Percentiles rank a stretch among this genome's conserved stretches.
These are phyloP conservation scores for Gloeostereum incarnatum DNA, from an alignment of 768 basidiomycete genomes.

Conservation along the genomic window DNA sequence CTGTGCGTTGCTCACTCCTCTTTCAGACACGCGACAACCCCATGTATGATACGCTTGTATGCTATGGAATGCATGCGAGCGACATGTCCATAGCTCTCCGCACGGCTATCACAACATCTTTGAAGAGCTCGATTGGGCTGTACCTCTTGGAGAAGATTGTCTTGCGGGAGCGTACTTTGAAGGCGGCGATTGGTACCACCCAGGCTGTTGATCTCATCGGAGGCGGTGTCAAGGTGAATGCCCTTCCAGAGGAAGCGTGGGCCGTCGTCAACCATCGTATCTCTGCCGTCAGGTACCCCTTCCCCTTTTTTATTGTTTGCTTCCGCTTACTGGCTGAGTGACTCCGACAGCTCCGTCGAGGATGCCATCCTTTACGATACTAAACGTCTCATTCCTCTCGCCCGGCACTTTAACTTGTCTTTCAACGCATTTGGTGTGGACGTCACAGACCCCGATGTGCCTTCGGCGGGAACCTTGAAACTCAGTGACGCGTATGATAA, in stretches of 20 bases:
- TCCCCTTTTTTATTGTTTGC: not conserved
- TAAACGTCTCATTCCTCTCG: conserved; percentile 22
- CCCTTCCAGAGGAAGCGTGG: conserved; percentile 45
- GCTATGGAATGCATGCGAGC: conserved; percentile 39
- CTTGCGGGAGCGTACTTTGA: conserved; percentile 13
- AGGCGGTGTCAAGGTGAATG: conserved; percentile 43
- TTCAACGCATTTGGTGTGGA: conserved; percentile 26
- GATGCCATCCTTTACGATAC: conserved; percentile 19
- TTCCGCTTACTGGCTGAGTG: not conserved
- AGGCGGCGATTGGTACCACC: conserved; percentile 34
- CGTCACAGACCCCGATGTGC: conserved; percentile 10
- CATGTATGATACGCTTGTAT: conserved; percentile 35
- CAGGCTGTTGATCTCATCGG: conserved; percentile 45
- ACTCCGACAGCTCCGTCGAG: conserved; percentile 21
- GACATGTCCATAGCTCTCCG: conserved; percentile 26
- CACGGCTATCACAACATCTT: conserved; percentile 22
- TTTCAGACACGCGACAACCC: conserved; percentile 27
- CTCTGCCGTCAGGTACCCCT: conserved; percentile 27
- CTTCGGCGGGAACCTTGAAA: conserved; percentile 20
- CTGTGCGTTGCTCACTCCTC: not conserved
- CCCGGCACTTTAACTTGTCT: conserved; percentile 26
- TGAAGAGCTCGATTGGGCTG: conserved; percentile 26
- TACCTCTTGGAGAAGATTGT: conserved; percentile 27
- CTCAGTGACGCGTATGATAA: conserved; percentile 28
- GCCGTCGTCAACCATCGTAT: conserved; percentile 46